Percentiles rank a stretch among this genome's conserved stretches.
Conservation (phyloP, 495 filamentous ascomycete species). For the Aspergillus taichungensis region DNA sequence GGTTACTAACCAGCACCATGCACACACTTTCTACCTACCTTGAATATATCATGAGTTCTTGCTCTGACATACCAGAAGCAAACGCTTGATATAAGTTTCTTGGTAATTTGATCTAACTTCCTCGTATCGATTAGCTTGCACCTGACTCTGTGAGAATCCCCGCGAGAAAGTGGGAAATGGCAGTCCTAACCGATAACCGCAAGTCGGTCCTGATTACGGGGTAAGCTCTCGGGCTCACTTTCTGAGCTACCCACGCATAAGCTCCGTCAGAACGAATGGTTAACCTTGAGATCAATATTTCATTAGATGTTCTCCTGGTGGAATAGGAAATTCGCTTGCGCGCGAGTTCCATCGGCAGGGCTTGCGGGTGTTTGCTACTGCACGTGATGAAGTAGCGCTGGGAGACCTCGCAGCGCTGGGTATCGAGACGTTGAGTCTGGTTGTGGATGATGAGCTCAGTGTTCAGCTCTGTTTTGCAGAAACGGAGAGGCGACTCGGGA, state of each 20-base stretch:
- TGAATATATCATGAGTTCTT: no score
- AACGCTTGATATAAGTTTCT: no score
- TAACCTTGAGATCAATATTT: not conserved
- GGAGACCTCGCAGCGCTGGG: conserved; percentile 36
- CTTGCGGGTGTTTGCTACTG: conserved; percentile 49
- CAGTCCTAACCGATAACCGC: conserved; percentile 22
- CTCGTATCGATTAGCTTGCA: no score
- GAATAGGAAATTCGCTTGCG: conserved; percentile 50
- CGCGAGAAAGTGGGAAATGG: conserved; percentile 7
- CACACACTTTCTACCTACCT: no score
- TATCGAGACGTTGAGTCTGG: conserved; percentile 47
- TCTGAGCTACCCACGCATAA: not conserved
- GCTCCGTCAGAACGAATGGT: not conserved
- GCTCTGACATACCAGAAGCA: no score
- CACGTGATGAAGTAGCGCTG: conserved; percentile 40
- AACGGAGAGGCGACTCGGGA: conserved; percentile 33
- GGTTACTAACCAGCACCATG: no score
- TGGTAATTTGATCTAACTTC: no score
- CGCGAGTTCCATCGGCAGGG: conserved; percentile 45
- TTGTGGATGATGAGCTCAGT: conserved; percentile 40
- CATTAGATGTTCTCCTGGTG: conserved; percentile 44
- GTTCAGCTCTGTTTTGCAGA: conserved; percentile 35
- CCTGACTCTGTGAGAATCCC: not conserved
- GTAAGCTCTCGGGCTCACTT: conserved; percentile 18
- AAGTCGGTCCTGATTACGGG: conserved; percentile 40